A percentile compares a stretch with the other conserved stretches of the same genome.
phyloP scores from a whole-genome alignment of 73 alveolate species.

The Effrenium voratum region DNA sequence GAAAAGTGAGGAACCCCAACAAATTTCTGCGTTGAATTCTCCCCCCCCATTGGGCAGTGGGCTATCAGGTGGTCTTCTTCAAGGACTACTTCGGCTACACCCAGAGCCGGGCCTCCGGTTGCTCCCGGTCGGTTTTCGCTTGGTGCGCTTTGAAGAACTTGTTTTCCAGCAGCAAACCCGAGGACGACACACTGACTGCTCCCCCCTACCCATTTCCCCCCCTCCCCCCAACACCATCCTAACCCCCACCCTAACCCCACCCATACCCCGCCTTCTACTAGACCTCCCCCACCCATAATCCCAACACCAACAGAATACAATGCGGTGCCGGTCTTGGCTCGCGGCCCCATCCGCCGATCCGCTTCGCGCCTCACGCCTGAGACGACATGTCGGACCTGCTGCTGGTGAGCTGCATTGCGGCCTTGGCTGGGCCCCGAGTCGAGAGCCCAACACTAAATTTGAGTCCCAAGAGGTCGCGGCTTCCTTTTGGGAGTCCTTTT shows the following conservation, averaged over 20 bases:
- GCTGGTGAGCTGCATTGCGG: conserved; percentile 56
- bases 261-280: neutral
- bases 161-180: too few species aligned
- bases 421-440: conserved; percentile 52
- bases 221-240: too few species aligned
- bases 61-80: conserved; percentile 66
- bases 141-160: too few species aligned
- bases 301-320: neutral
- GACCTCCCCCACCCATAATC: neutral
- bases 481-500: too few species aligned
- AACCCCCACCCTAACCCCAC: neutral
- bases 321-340: neutral
- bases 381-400: conserved; percentile 79
- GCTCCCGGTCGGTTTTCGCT: too few species aligned
- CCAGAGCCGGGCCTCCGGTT: neutral
- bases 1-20: too few species aligned
- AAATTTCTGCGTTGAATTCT: too few species aligned
- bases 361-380: neutral
- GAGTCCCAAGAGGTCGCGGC: too few species aligned
- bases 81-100: conserved; percentile 81
- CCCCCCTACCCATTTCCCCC: too few species aligned
- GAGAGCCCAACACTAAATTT: too few species aligned
- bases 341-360: neutral
- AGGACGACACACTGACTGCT: too few species aligned
- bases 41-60: too few species aligned